Evolutionary conservation across 2,329 filamentous ascomycete species (phyloP).

Genomic region (Aquanectria penicillioides): DNA sequence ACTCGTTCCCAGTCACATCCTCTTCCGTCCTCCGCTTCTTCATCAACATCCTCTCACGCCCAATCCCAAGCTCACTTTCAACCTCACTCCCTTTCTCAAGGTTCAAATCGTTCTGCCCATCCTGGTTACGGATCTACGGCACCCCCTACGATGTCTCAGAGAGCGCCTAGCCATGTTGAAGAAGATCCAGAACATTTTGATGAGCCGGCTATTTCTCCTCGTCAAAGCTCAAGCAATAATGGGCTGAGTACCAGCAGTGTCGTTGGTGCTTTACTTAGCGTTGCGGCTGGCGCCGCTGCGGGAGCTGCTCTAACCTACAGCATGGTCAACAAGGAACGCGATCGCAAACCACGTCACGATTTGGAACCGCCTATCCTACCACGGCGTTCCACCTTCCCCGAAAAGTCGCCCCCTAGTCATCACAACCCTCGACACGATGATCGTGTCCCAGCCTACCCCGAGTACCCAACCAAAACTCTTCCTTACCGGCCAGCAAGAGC

Average conservation of each 20-base stretch:
- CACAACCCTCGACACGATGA: constrained; percentile 33
- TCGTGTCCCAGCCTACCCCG: constrained; percentile 29
- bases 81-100: constrained; percentile 25
- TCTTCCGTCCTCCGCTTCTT: constrained; percentile 33
- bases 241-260: constrained; percentile 70
- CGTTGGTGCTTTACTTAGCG: constrained; percentile 80
- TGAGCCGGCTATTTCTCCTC: constrained; percentile 39
- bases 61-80: constrained; percentile 34
- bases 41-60: constrained; percentile 33
- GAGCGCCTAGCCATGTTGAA: constrained; percentile 28
- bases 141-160: constrained; percentile 37
- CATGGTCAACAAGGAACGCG: constrained; percentile 64
- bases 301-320: constrained; percentile 73
- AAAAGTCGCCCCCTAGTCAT: constrained; percentile 47
- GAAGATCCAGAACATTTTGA: constrained; percentile 28
- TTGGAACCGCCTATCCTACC: constrained; percentile 52
- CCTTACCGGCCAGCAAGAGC: constrained; percentile 31
- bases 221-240: constrained; percentile 49
- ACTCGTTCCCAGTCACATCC: constrained; percentile 38
- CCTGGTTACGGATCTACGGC: constrained; percentile 34
- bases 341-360: constrained; percentile 52
- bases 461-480: constrained; percentile 35
- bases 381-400: constrained; percentile 59
- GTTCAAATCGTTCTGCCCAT: constrained; percentile 22
- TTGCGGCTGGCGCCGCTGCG: constrained; percentile 74